phyloP scores from a whole-genome alignment of 805 yeast genomes.

The Teunomyces pallodes region DNA sequence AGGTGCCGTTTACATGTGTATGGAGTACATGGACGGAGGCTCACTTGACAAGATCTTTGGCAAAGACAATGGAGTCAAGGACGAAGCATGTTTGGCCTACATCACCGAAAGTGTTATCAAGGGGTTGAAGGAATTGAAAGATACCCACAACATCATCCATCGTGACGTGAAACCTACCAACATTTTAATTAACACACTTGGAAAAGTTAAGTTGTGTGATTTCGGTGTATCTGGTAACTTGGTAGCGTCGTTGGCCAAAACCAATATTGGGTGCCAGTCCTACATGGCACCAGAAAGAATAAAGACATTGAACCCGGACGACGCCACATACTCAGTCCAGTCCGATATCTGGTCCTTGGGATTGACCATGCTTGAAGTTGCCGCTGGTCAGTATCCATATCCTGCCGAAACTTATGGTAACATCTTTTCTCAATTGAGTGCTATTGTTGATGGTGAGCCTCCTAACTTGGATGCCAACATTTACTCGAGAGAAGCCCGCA shows the following conservation, averaged over 20 bases:
- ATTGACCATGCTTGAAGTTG: slow-evolving; percentile 78
- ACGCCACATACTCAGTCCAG: slow-evolving; percentile 82
- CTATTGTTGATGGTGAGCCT: slow-evolving; percentile 61
- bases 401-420: slow-evolving; percentile 91
- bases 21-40: slow-evolving; percentile 97
- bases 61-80: slow-evolving; percentile 53
- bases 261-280: slow-evolving; percentile 96
- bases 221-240: slow-evolving; percentile 95
- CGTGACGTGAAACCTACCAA: slow-evolving; percentile 97
- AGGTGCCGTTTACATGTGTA: slow-evolving; percentile 97
- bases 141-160: slow-evolving; percentile 87
- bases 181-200: slow-evolving; percentile 74
- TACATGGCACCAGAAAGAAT: slow-evolving; percentile 99
- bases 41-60: slow-evolving; percentile 85
- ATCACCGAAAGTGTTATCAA: slow-evolving; percentile 75
- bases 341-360: slow-evolving; percentile 97
- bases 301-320: slow-evolving; percentile 69
- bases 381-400: slow-evolving; percentile 92
- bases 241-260: slow-evolving; percentile 91
- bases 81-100: slow-evolving; percentile 76
- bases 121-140: slow-evolving; percentile 83
- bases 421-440: slow-evolving; percentile 88
- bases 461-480: slow-evolving; percentile 20
- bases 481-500: slow-evolving; percentile 74
- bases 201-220: slow-evolving; percentile 91